Evolutionary conservation across 2,329 filamentous ascomycete genomes (phyloP), one percentile per base, ranked within the genome.

Genomic region (Lachnum nothofagi): DNA sequence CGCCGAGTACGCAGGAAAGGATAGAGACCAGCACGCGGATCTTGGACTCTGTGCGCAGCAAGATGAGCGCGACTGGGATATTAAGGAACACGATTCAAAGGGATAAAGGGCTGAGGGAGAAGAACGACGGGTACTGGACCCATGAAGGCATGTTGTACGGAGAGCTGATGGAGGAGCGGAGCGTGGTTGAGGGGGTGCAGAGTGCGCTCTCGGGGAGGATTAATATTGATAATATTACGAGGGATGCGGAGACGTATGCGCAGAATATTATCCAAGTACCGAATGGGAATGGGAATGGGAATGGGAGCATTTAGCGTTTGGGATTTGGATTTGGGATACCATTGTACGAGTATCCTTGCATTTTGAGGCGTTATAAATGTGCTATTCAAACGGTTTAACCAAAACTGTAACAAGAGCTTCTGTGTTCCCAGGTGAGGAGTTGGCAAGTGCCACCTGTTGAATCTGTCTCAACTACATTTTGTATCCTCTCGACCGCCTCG

Each of bases 11-110:
- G 0, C 78, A 82, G 1, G 82, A 87, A 64, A 80, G 87, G 52
- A 69, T 94, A 35, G 83, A 88, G 57, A 61, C 67, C 1, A 71
- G 74, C 1, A 76, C 79, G 42, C 72, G 77, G 42, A 67, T 72
- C 3, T 67, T 95, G 42, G 77, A 80, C 37, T 69, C 69, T 4
- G 74, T 79, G 10, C 78, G 82, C 64, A 77, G 79, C 46, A 89
- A 85, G 65, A 66, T 95, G 52, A 82, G 79, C 58, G 87, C 86
- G 0, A 70, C 87, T 31, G 86, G 82, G 6, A 82, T 95, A 49
- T 71, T 95, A 39, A 80, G 85, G 65, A 96, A 96, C 70, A 88
- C 88, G 2, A 78, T 87, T 14, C 74, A 85, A 48, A 73, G 91
- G 47, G 88, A 96, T 68, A 76, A 80, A 54, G 78, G 77, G 37